phyloP scores from a whole-genome alignment of 306 rosid species.

The Lagenaria siceraria region DNA sequence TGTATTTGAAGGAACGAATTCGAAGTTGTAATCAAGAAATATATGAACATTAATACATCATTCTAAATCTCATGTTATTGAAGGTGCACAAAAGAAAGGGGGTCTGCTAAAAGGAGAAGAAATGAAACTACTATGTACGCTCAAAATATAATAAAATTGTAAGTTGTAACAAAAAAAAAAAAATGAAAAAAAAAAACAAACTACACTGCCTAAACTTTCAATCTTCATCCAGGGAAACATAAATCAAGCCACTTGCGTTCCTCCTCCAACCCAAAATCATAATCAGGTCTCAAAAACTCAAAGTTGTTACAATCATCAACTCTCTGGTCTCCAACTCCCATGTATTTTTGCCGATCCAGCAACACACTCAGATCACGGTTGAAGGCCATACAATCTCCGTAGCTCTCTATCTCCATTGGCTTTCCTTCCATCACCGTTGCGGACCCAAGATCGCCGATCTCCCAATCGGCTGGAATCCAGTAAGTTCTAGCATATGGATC shows the following conservation, averaged over 20 bases:
- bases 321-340: conserved; percentile 10
- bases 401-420: neutral
- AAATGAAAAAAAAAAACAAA: neutral
- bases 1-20: neutral
- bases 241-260: conserved; percentile 38
- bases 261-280: conserved; percentile 47
- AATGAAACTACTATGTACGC: neutral
- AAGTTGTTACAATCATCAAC: conserved; percentile 21
- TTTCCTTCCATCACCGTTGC: conserved; percentile 9
- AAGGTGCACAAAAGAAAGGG: neutral
- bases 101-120: neutral
- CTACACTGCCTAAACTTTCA: neutral
- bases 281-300: conserved; percentile 41
- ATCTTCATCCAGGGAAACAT: conserved; percentile 22
- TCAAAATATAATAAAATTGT: neutral
- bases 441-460: neutral
- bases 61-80: neutral
- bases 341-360: neutral
- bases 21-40: neutral
- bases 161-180: neutral
- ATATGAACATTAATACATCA: neutral
- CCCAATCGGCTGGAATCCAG: neutral
- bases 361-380: neutral
- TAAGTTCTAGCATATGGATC: neutral
- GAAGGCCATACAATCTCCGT: neutral